Conservation (phyloP, 1,284 basidiomycete species). For the Spongiforma sp. region DNA sequence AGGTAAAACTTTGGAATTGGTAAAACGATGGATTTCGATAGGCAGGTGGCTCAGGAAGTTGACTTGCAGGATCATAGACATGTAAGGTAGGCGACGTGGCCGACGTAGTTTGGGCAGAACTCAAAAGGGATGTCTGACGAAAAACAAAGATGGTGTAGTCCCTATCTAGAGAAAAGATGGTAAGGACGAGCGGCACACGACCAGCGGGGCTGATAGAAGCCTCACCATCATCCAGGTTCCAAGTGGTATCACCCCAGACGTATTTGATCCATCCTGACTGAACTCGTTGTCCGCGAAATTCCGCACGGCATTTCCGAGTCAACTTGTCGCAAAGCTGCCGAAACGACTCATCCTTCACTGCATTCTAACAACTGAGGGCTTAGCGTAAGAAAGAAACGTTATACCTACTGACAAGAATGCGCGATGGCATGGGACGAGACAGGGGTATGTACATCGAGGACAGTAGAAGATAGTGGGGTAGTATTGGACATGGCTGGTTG, state of each 20-base stretch:
- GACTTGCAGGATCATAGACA: slow-evolving; percentile 62
- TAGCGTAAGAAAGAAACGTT: not conserved
- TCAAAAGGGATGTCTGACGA: slow-evolving; percentile 53
- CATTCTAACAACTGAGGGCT: slow-evolving; percentile 10
- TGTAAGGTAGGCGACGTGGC: slow-evolving; percentile 57
- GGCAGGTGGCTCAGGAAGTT: slow-evolving; percentile 61
- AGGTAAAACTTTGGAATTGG: slow-evolving; percentile 48
- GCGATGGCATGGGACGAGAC: slow-evolving; percentile 71
- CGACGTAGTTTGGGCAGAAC: slow-evolving; percentile 26
- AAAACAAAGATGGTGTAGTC: slow-evolving; percentile 82
- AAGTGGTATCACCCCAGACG: slow-evolving; percentile 71
- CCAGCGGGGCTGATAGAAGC: not conserved
- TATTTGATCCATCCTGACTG: slow-evolving; percentile 83
- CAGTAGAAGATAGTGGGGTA: slow-evolving; percentile 39
- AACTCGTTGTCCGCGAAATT: slow-evolving; percentile 62
- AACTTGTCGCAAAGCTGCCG: slow-evolving; percentile 69
- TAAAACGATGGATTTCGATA: slow-evolving; percentile 78
- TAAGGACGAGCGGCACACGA: not conserved
- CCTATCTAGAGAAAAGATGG: slow-evolving; percentile 52
- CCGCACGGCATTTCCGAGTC: slow-evolving; percentile 61
- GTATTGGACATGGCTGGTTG: slow-evolving; percentile 3
- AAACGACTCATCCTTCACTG: slow-evolving; percentile 72
- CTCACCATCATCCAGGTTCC: slow-evolving; percentile 81
- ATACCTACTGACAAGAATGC: slow-evolving; percentile 63
- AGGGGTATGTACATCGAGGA: slow-evolving; percentile 78